Percentiles rank a stretch among this genome's conserved stretches.
Evolutionary conservation across 106 monocot genomes (phyloP).

Genomic region (Dendrobium catenatum): DNA sequence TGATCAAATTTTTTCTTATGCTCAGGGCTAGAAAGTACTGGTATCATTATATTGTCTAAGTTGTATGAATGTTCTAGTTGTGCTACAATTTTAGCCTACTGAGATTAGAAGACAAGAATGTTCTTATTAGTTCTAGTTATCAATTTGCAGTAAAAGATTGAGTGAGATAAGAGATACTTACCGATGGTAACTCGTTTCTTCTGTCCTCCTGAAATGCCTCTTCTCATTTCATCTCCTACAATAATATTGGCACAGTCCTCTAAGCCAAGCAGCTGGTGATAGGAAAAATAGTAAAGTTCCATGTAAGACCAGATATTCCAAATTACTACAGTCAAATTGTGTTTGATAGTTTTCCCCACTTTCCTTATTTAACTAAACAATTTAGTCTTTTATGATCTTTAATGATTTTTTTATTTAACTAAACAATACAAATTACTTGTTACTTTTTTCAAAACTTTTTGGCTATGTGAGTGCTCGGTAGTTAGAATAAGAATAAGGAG

Average conservation of each 20-base stretch:
- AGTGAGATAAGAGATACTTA: constrained; percentile 6
- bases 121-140: not conserved
- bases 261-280: constrained; percentile 48
- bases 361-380: not conserved
- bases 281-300: not conserved
- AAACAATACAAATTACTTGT: no score
- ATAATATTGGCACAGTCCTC: constrained; percentile 53
- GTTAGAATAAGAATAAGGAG: not conserved
- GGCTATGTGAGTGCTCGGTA: not conserved
- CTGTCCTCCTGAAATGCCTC: constrained; percentile 79
- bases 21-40: not conserved
- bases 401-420: not conserved
- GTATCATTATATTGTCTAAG: constrained; percentile 2
- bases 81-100: not conserved
- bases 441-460: not conserved
- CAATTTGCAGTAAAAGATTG: not conserved
- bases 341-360: not conserved
- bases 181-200: constrained; percentile 73
- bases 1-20: not conserved
- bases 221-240: constrained; percentile 68
- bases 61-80: not conserved
- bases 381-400: not conserved
- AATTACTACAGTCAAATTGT: not conserved
- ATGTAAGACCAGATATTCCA: constrained; percentile 2
- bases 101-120: not conserved